These are phyloP conservation scores for Fusarium lyarnte DNA, from an alignment of 2,329 filamentous ascomycete genomes.

Conservation along the genomic window DNA sequence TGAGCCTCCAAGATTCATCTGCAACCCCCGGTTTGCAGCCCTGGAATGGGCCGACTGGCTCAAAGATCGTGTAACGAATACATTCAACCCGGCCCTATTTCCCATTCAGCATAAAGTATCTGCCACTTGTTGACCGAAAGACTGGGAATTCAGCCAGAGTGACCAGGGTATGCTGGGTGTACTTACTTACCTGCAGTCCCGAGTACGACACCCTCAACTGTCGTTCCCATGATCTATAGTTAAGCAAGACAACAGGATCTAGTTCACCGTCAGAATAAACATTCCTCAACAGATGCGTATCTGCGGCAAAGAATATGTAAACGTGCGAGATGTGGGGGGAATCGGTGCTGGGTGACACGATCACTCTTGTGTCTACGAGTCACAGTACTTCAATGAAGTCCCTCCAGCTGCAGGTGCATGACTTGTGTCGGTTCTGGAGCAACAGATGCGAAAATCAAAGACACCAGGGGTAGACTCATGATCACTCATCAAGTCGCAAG, in stretches of 20 bases:
- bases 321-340: not conserved
- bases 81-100: not conserved
- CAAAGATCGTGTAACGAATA: not conserved
- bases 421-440: not conserved
- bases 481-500: slow-evolving; percentile 19
- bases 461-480: not conserved
- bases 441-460: not conserved
- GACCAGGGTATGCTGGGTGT: not conserved
- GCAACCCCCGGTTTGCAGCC: not conserved
- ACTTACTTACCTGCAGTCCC: not conserved
- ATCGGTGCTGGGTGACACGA: slow-evolving; percentile 12
- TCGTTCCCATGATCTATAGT: not conserved
- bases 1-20: slow-evolving; percentile 1
- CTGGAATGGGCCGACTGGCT: not conserved
- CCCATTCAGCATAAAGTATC: not conserved
- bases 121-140: not conserved
- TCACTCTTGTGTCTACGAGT: slow-evolving; percentile 16
- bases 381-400: not conserved
- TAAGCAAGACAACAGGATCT: not conserved
- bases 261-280: not conserved
- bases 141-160: not conserved
- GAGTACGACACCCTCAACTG: slow-evolving; percentile 6
- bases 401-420: not conserved
- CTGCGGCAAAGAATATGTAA: not conserved
- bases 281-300: not conserved